Conservation (phyloP, 306 rosid species). For the Abrus pulchellus region DNA sequence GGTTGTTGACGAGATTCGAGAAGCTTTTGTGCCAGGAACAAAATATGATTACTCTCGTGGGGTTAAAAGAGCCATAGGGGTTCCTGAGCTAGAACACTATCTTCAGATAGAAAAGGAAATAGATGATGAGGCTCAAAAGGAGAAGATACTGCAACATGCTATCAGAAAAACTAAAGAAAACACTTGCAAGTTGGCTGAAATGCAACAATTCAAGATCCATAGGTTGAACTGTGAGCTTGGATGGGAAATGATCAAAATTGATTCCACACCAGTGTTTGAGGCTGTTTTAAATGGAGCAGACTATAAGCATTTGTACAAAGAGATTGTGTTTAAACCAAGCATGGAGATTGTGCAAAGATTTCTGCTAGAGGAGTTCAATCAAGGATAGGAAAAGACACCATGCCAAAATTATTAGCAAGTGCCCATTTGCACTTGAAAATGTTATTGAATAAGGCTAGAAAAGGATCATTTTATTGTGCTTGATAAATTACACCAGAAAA, state of each 20-base stretch:
- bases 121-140: not conserved
- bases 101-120: not conserved
- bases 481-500: not conserved
- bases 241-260: slow-evolving; percentile 44
- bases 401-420: not conserved
- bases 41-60: slow-evolving; percentile 15
- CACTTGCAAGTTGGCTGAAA: slow-evolving; percentile 34
- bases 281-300: slow-evolving; percentile 1
- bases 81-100: slow-evolving; percentile 39
- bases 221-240: slow-evolving; percentile 18
- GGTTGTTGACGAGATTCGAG: slow-evolving; percentile 39
- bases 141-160: not conserved
- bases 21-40: slow-evolving; percentile 16
- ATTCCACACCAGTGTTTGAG: slow-evolving; percentile 50
- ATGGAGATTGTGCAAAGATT: slow-evolving; percentile 8
- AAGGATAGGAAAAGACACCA: not conserved
- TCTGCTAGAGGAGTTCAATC: not conserved
- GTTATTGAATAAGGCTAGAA: not conserved
- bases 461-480: not conserved
- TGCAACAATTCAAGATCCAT: not conserved
- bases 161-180: slow-evolving; percentile 34
- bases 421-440: not conserved
- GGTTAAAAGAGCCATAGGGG: slow-evolving; percentile 52
- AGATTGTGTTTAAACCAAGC: slow-evolving; percentile 43
- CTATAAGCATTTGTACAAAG: slow-evolving; percentile 10